Evolutionary conservation across 2,329 filamentous ascomycete species (phyloP).

Genomic region (Trichoderma harzianum): DNA sequence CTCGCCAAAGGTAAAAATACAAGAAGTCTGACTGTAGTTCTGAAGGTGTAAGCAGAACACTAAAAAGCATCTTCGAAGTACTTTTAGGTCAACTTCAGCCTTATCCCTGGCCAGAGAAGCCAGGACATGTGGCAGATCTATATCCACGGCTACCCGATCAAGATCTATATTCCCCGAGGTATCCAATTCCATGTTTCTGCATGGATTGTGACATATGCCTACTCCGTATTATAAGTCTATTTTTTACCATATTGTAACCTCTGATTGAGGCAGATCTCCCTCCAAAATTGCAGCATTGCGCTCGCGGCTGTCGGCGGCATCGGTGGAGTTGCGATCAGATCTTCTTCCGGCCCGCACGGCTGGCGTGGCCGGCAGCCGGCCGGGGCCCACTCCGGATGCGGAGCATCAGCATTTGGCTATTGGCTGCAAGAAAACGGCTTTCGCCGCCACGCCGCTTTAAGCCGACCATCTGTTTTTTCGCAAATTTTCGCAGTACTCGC

Average conservation of each 20-base stretch:
- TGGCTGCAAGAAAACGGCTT: neutral
- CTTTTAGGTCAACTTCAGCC: neutral
- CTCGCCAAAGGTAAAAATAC: neutral
- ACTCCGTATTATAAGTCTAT: neutral
- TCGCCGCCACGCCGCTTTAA: constrained; percentile 14
- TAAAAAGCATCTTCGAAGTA: neutral
- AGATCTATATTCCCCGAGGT: neutral
- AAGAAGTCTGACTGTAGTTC: neutral
- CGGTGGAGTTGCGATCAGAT: constrained; percentile 19
- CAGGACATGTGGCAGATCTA: neutral
- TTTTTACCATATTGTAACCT: neutral
- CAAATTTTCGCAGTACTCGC: neutral
- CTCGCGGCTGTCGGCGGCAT: constrained; percentile 28
- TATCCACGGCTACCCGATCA: neutral
- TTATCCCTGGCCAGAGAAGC: neutral
- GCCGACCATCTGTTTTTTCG: neutral
- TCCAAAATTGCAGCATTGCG: neutral
- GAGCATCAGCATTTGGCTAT: neutral
- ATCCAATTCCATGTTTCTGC: neutral
- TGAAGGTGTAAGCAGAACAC: neutral
- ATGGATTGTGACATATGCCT: neutral
- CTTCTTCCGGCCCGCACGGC: constrained; percentile 11
- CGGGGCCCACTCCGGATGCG: constrained; percentile 18
- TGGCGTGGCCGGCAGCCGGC: constrained; percentile 21
- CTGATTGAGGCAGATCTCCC: neutral